phyloP scores from a whole-genome alignment of 2,329 filamentous ascomycete genomes.

The Herpotrichia juniperi region DNA sequence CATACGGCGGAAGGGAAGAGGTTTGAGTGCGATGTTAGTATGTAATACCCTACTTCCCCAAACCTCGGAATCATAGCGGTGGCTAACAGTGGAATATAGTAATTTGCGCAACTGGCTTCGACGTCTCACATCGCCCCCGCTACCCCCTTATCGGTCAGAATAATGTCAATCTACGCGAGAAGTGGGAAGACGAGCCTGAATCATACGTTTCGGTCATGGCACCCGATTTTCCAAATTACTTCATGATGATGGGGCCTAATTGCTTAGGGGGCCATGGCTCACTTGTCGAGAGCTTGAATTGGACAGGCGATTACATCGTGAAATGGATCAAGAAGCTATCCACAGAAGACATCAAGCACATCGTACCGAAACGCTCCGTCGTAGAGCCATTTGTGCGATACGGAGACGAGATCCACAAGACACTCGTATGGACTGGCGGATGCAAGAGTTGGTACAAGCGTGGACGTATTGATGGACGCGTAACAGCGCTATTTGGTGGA shows the following conservation, averaged over 20 bases:
- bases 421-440: slow-evolving; percentile 9
- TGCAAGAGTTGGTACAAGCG: slow-evolving; percentile 10
- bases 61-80: neutral
- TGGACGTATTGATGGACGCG: slow-evolving; percentile 2
- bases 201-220: slow-evolving; percentile 55
- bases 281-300: slow-evolving; percentile 50
- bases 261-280: slow-evolving; percentile 48
- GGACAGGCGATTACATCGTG: slow-evolving; percentile 49
- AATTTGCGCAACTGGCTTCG: slow-evolving; percentile 46
- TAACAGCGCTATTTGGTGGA: slow-evolving; percentile 5
- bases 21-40: slow-evolving; percentile 39
- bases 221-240: slow-evolving; percentile 53
- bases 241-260: slow-evolving; percentile 30
- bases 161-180: slow-evolving; percentile 50
- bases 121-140: slow-evolving; percentile 49
- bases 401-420: slow-evolving; percentile 6
- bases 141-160: slow-evolving; percentile 52
- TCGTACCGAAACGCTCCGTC: slow-evolving; percentile 35
- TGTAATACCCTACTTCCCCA: slow-evolving; percentile 25
- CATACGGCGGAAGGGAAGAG: slow-evolving; percentile 44
- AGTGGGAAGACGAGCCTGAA: slow-evolving; percentile 49
- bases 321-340: slow-evolving; percentile 48
- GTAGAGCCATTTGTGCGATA: slow-evolving; percentile 2
- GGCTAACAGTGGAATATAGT: slow-evolving; percentile 35
- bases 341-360: slow-evolving; percentile 49